A percentile compares a stretch with the other conserved stretches of the same genome.
phyloP scores from a whole-genome alignment of 2,329 filamentous ascomycete genomes.

The Helotiales sp. region DNA sequence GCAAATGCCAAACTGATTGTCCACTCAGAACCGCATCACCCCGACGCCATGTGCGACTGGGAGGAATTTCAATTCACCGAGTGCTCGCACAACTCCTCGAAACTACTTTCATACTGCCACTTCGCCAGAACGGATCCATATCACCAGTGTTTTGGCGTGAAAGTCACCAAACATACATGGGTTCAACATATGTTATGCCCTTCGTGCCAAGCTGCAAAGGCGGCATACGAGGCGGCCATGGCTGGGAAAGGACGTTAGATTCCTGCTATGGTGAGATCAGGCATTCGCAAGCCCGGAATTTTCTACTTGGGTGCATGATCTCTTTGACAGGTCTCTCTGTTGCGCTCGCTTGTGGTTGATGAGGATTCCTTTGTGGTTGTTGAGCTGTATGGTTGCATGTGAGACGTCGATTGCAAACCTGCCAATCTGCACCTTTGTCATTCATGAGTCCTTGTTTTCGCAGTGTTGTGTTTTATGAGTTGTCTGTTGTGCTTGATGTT shows the following conservation, averaged over 20 bases:
- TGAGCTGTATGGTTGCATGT: not conserved
- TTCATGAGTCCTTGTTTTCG: not conserved
- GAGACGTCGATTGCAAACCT: not conserved
- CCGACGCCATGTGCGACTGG: constrained; percentile 67
- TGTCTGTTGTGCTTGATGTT: not conserved
- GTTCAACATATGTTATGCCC: constrained; percentile 60
- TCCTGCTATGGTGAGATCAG: not conserved
- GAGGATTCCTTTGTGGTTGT: not conserved
- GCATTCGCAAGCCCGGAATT: too few species aligned
- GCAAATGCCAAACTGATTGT: not conserved
- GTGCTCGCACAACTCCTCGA: constrained; percentile 64
- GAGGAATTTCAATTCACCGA: constrained; percentile 67
- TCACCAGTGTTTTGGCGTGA: constrained; percentile 71
- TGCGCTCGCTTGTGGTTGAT: not conserved
- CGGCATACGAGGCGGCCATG: constrained; percentile 7
- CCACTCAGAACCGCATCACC: not conserved
- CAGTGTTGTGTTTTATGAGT: not conserved
- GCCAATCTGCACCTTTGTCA: constrained; percentile 1
- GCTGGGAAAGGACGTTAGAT: not conserved
- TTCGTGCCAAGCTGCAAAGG: constrained; percentile 45
- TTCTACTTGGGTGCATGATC: too few species aligned
- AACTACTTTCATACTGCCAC: constrained; percentile 74
- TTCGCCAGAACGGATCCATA: constrained; percentile 73
- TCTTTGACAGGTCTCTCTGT: too few species aligned
- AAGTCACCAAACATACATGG: constrained; percentile 66